Conservation (phyloP, 371 early-diverging fungal genomes). For the Mortierella sp. region DNA sequence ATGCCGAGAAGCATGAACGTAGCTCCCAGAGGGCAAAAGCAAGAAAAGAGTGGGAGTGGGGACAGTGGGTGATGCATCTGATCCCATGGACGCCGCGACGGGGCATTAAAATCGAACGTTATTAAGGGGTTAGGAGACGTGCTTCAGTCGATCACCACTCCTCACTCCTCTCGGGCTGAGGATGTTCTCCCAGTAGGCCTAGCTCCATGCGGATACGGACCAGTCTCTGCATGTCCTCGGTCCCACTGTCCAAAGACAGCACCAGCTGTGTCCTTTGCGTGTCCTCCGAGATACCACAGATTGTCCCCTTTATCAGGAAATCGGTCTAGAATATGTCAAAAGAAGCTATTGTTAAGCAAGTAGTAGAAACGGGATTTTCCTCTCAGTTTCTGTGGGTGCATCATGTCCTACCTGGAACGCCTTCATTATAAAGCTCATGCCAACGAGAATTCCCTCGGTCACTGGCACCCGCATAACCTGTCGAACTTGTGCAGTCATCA, state of each 20-base stretch:
- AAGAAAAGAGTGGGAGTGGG: neutral
- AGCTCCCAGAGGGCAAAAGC: neutral
- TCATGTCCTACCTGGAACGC: slow-evolving; percentile 25
- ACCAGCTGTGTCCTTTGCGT: slow-evolving; percentile 1
- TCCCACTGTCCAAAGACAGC: slow-evolving; percentile 12
- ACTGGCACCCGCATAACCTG: slow-evolving; percentile 31
- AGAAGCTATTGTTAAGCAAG: too few relatives aligned
- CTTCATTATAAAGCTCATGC: slow-evolving; percentile 15
- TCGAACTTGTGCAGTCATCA: slow-evolving; percentile 32
- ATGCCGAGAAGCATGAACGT: slow-evolving; percentile 21
- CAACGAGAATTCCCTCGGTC: slow-evolving; percentile 25
- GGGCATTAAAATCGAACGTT: neutral
- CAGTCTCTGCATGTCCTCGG: neutral
- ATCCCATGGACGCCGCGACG: neutral
- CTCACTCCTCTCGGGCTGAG: neutral
- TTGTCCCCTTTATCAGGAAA: neutral
- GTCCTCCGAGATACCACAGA: slow-evolving; percentile 17
- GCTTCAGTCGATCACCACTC: too few relatives aligned
- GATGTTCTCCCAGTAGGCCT: slow-evolving; percentile 7
- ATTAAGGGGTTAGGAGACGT: slow-evolving; percentile 2
- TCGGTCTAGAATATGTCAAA: too few relatives aligned
- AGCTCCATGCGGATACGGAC: slow-evolving; percentile 18
- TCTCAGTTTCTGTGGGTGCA: too few relatives aligned
- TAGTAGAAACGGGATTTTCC: too few relatives aligned
- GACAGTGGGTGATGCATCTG: slow-evolving; percentile 14